Evolutionary conservation across 768 basidiomycete genomes (phyloP).

Genomic region (Phanerochaete carnosa): DNA sequence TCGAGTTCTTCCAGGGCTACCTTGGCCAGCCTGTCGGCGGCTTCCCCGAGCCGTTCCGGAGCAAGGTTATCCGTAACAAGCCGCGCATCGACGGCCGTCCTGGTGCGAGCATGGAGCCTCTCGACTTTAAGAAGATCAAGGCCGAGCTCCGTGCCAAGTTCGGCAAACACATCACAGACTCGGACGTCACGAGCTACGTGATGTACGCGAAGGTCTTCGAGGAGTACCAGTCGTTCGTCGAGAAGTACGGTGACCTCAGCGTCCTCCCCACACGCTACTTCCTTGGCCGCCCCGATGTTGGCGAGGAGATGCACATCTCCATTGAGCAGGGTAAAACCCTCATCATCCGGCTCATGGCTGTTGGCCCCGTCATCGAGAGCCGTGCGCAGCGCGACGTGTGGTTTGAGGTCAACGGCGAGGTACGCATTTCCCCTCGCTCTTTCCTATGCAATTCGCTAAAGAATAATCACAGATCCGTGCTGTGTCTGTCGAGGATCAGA

Average conservation of each 20-base stretch:
- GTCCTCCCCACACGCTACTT: conserved; percentile 97
- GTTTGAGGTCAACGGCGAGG: conserved; percentile 98
- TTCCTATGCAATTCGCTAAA: conserved; percentile 38
- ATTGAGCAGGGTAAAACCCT: conserved; percentile 97
- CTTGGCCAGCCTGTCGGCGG: conserved; percentile 97
- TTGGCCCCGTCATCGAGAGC: conserved; percentile 89
- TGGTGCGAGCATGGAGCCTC: conserved; percentile 79
- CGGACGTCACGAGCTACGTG: conserved; percentile 91
- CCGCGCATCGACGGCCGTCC: conserved; percentile 92
- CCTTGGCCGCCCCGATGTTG: conserved; percentile 85
- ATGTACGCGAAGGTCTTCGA: conserved; percentile 99
- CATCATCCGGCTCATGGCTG: conserved; percentile 93
- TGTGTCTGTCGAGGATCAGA: conserved; percentile 93
- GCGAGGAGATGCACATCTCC: conserved; percentile 95
- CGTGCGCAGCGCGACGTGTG: conserved; percentile 88
- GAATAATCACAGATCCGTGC: conserved; percentile 57
- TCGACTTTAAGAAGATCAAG: conserved; percentile 97
- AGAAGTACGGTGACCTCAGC: conserved; percentile 94
- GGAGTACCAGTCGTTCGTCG: conserved; percentile 91
- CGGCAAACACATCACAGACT: conserved; percentile 91
- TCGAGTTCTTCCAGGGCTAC: conserved; percentile 99
- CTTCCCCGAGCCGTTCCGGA: conserved; percentile 96
- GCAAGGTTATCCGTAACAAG: conserved; percentile 89
- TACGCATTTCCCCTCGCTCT: conserved; percentile 21
- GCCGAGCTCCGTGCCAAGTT: conserved; percentile 89